These are phyloP conservation scores for Metschnikowia dekortorum DNA, from an alignment of 805 yeast species.

Conservation along the genomic window DNA sequence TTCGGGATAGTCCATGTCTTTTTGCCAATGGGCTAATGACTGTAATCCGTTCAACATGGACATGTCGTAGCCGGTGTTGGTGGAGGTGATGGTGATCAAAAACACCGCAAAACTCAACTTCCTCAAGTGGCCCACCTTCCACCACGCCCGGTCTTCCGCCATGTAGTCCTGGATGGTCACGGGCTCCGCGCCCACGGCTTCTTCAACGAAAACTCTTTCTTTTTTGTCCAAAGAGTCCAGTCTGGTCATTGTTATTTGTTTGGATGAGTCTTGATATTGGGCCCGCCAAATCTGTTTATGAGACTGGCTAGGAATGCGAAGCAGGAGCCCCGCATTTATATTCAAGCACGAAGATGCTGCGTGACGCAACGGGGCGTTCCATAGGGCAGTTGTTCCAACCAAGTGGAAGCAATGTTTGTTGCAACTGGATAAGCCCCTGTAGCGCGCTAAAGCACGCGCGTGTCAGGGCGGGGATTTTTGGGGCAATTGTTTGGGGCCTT, in stretches of 20 bases:
- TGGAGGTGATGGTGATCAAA: constrained; percentile 42
- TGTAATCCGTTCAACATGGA: constrained; percentile 48
- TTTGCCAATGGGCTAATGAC: constrained; percentile 38
- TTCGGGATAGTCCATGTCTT: constrained; percentile 26
- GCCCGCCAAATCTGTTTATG: too few relatives aligned
- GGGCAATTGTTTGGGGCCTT: too few relatives aligned
- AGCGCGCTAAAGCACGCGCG: too few relatives aligned
- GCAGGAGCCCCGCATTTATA: too few relatives aligned
- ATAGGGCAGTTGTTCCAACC: too few relatives aligned
- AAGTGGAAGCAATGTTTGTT: too few relatives aligned
- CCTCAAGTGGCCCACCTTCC: constrained; percentile 33
- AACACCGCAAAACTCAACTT: constrained; percentile 35
- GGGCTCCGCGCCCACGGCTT: not conserved
- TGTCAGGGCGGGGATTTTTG: too few relatives aligned
- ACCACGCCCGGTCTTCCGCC: constrained; percentile 24
- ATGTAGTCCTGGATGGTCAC: constrained; percentile 12
- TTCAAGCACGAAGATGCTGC: too few relatives aligned
- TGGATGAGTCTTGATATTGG: too few relatives aligned
- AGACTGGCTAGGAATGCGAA: too few relatives aligned
- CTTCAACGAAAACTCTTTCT: not conserved
- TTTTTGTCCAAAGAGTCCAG: not conserved
- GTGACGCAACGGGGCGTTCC: too few relatives aligned
- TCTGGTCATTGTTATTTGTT: not conserved
- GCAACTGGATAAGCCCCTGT: too few relatives aligned
- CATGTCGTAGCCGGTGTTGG: constrained; percentile 33